phyloP scores from a whole-genome alignment of 2,329 filamentous ascomycete genomes.

The Hypoxylon sp. region DNA sequence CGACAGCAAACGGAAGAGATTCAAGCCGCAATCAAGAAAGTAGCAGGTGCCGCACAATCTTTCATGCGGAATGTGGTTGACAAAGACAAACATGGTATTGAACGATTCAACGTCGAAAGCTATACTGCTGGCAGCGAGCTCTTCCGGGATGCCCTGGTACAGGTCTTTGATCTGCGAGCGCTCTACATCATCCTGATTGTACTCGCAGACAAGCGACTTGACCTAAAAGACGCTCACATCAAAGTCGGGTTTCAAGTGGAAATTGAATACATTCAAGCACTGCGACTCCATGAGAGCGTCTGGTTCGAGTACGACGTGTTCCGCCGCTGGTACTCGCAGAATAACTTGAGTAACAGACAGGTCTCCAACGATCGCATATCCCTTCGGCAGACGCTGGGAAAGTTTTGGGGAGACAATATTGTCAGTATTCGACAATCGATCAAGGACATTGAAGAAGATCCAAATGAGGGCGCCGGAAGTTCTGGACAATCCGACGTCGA shows the following conservation, averaged over 20 bases:
- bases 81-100: not conserved
- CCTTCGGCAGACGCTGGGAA: too few species aligned
- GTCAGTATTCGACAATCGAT: too few species aligned
- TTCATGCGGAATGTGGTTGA: not conserved
- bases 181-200: slow-evolving; percentile 12
- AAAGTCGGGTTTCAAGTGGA: slow-evolving; percentile 18
- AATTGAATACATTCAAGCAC: not conserved
- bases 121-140: not conserved
- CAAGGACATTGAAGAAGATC: too few species aligned
- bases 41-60: too few species aligned
- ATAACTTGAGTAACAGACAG: too few species aligned
- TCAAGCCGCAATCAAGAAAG: too few species aligned
- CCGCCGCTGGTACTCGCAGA: slow-evolving; percentile 3
- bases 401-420: too few species aligned
- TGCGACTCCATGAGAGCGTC: slow-evolving; percentile 31
- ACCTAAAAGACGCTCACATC: not conserved
- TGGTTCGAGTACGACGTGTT: slow-evolving; percentile 37
- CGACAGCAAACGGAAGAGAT: too few species aligned
- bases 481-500: too few species aligned
- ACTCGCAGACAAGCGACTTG: slow-evolving; percentile 14
- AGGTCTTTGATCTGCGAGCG: slow-evolving; percentile 1
- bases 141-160: not conserved
- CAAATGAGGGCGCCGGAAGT: too few species aligned
- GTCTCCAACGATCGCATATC: too few species aligned
- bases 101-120: not conserved